phyloP scores from a whole-genome alignment of 2,329 filamentous ascomycete species.

The Zasmidium cellare region DNA sequence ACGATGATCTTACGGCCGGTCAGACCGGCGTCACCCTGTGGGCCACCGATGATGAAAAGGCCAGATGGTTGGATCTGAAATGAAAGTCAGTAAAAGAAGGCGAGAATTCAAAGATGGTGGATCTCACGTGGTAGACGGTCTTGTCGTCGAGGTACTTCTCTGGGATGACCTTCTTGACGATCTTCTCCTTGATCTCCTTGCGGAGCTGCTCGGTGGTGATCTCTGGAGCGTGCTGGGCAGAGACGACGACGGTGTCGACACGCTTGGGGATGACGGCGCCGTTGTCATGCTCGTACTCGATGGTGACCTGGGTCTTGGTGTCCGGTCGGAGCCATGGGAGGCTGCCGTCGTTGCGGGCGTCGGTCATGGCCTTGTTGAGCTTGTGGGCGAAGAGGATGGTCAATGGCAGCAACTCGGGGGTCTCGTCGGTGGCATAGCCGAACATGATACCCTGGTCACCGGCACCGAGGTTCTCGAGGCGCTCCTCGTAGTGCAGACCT shows the following conservation, averaged over 20 bases:
- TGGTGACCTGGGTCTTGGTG: conserved; percentile 99
- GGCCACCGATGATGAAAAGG: conserved; percentile 98
- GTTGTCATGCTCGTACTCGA: conserved; percentile 97
- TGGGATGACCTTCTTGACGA: conserved; percentile 93
- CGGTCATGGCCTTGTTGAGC: conserved; percentile 92
- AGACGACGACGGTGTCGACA: conserved; percentile 96
- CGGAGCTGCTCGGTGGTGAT: conserved; percentile 90
- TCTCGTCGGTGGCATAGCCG: conserved; percentile 99
- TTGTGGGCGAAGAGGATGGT: conserved; percentile 94
- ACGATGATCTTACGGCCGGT: conserved; percentile 99
- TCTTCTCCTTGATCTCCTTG: conserved; percentile 95
- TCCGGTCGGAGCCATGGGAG: conserved; percentile 95
- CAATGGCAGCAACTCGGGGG: conserved; percentile 91
- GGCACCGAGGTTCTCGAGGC: conserved; percentile 94
- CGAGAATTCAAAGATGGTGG: not conserved
- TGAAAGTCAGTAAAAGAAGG: conserved; percentile 2
- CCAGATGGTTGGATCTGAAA: conserved; percentile 88
- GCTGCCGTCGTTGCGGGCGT: conserved; percentile 80
- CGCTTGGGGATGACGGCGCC: conserved; percentile 89
- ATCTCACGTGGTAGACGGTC: conserved; percentile 86
- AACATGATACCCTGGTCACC: conserved; percentile 99
- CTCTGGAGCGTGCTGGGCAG: conserved; percentile 85
- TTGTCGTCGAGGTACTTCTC: conserved; percentile 87
- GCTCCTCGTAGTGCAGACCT: conserved; percentile 97
- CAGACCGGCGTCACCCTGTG: conserved; percentile 97